These are phyloP conservation scores for Colletotrichum tabaci DNA, from an alignment of 2,329 filamentous ascomycete genomes.

Conservation along the genomic window DNA sequence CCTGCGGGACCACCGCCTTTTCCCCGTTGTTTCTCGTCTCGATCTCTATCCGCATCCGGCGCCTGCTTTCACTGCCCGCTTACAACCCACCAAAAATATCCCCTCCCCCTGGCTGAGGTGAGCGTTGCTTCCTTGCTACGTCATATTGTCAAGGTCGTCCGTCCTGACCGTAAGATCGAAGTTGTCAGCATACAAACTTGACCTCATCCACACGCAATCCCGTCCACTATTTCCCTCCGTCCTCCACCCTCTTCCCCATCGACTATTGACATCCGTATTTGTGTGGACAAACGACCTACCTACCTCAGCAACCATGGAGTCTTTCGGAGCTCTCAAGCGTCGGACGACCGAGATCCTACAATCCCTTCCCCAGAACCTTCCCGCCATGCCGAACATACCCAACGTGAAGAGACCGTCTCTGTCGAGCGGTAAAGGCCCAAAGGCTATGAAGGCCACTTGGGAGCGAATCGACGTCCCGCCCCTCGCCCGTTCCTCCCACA, in stretches of 20 bases:
- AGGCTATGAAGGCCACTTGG: constrained; percentile 71
- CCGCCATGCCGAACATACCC: constrained; percentile 50
- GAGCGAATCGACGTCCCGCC: constrained; percentile 68
- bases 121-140: constrained; percentile 35
- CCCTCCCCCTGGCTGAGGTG: constrained; percentile 14
- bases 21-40: background rate
- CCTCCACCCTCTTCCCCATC: background rate
- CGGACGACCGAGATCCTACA: constrained; percentile 68
- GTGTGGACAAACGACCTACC: background rate
- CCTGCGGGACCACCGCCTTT: background rate
- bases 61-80: constrained; percentile 10
- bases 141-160: constrained; percentile 31
- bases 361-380: constrained; percentile 64
- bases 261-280: constrained; percentile 6
- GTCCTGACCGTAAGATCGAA: constrained; percentile 14
- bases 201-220: constrained; percentile 32
- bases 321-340: constrained; percentile 67
- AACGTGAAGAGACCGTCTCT: constrained; percentile 43
- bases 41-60: constrained; percentile 24
- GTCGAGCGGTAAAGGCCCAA: constrained; percentile 40
- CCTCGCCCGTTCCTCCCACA: constrained; percentile 82
- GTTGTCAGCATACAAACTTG: constrained; percentile 36
- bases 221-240: constrained; percentile 6
- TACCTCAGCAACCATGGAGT: constrained; percentile 59
- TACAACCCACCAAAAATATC: constrained; percentile 21